A percentile compares a stretch with the other conserved stretches of the same genome.
phyloP scores from a whole-genome alignment of 257 asterid species.

The Fraxinus cuspidata region DNA sequence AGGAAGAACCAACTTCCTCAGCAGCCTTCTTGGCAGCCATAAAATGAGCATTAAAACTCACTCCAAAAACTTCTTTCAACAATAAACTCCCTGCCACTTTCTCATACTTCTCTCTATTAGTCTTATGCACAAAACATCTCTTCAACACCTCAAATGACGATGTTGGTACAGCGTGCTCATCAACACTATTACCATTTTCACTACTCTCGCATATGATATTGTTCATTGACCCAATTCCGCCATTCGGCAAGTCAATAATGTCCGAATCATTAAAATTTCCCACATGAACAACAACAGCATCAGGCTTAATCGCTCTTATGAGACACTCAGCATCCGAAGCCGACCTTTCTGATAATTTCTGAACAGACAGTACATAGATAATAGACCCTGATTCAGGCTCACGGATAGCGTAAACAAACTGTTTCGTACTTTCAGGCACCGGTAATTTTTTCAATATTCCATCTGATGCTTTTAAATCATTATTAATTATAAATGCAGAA shows the following conservation, averaged over 20 bases:
- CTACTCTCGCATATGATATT: conserved; percentile 10
- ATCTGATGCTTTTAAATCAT: conserved; percentile 77
- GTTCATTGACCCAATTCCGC: conserved; percentile 22
- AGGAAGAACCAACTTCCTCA: conserved; percentile 76
- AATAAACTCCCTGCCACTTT: conserved; percentile 77
- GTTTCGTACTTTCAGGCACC: conserved; percentile 75
- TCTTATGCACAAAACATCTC: conserved; percentile 69
- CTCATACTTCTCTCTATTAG: conserved; percentile 70
- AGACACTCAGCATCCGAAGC: conserved; percentile 74
- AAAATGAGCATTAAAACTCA: conserved; percentile 70
- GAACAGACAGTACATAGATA: conserved; percentile 69
- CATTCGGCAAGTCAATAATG: conserved; percentile 28
- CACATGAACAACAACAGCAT: conserved; percentile 88
- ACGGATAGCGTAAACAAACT: conserved; percentile 73
- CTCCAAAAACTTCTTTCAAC: conserved; percentile 83
- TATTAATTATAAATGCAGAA: conserved; percentile 41
- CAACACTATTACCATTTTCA: conserved; percentile 23
- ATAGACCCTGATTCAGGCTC: conserved; percentile 66
- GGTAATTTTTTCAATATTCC: conserved; percentile 57
- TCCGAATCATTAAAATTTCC: conserved; percentile 40
- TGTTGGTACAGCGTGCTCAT: conserved; percentile 60
- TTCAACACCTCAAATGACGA: conserved; percentile 78
- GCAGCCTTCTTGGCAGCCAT: conserved; percentile 79
- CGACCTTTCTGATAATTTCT: conserved; percentile 84
- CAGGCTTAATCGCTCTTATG: conserved; percentile 75